Base-by-base conservation (phyloP, 2,329 filamentous ascomycete genomes). In the Fonsecaea nubica region DNA sequence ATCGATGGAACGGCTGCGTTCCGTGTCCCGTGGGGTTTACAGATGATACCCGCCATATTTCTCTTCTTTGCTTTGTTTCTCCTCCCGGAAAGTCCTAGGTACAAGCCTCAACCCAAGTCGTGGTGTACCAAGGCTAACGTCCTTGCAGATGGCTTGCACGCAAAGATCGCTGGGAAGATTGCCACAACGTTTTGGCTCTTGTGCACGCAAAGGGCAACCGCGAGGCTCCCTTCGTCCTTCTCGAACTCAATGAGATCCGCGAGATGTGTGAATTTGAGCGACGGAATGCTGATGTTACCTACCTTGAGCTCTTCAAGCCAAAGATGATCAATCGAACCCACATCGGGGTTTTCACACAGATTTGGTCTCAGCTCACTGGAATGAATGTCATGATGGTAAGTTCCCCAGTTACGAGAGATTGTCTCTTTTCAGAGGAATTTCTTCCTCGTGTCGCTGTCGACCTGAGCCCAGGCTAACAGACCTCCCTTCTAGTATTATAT, bases 281-380 rank as follows among this genome's bases (percentile, higher is more conserved):
- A 18, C 80, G 83, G 32, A 90, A 92, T 75, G 81, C 87, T 13
- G 84, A 92, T 70, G 89, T 91, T 21, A 87, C 86, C 8, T 92
- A 91, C 75, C 71, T 88, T 1, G 90, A 94, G 74, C 84, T 95
- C 0, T 85, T 95, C 79, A 86, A 84, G 71, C 90, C 90, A 1
- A 81, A 81, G n/a, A 92, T 92, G 87, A 82, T 92, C 75, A 90
- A 92, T 78, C 86, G 90, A 35, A 90, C 89, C 8, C 81, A 89
- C 70, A 89, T 91, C 69, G 90, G 89, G 68, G 74, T 92, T 50
- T 92, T 90, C 75, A 89, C 84, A 0, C 90, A 92, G 78, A 89
- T 92, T 72, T 91, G 90, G 90, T 88, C 85, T 10, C 90, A 93
- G 75, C 78, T 92, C 56, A 91, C 89, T 0, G 90, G 90, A 18